phyloP scores from a whole-genome alignment of 2,329 filamentous ascomycete species.

The Westerdykella ornata region DNA sequence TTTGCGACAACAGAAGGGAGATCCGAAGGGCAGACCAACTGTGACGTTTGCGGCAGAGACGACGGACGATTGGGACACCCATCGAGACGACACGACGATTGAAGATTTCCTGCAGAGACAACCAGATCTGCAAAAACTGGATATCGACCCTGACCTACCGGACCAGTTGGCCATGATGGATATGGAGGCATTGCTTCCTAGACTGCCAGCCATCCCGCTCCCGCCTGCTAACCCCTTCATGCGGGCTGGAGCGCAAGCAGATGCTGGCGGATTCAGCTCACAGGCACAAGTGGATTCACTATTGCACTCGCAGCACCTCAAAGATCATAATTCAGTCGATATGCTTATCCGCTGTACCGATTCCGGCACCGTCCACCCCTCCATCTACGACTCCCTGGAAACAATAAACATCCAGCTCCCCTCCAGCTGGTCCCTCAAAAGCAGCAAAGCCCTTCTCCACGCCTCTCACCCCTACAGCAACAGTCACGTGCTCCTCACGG shows the following conservation, averaged over 20 bases:
- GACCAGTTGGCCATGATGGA: conserved; percentile 39
- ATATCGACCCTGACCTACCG: conserved; percentile 35
- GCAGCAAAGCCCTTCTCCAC: conserved; percentile 52
- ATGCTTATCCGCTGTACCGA: conserved; percentile 69
- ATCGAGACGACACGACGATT: conserved; percentile 28
- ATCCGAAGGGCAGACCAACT: conserved; percentile 1
- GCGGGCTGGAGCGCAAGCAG: conserved; percentile 18
- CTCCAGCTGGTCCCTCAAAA: conserved; percentile 37
- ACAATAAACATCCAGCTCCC: conserved; percentile 60
- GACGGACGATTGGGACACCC: conserved; percentile 31
- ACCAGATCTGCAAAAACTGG: conserved; percentile 27
- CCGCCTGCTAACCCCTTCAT: conserved; percentile 31
- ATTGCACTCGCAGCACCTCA: conserved; percentile 45
- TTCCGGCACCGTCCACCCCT: conserved; percentile 66
- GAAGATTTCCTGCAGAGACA: conserved; percentile 38
- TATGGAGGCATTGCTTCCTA: conserved; percentile 33
- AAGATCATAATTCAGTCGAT: conserved; percentile 68
- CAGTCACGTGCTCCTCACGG: conserved; percentile 67
- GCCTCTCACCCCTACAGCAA: conserved; percentile 66
- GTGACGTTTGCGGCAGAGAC: conserved; percentile 5
- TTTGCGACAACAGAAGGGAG: conserved; percentile 9
- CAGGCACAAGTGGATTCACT: conserved; percentile 38
- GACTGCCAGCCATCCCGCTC: conserved; percentile 33
- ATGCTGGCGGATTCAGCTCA: conserved; percentile 35
- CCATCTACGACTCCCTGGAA: conserved; percentile 78